Conservation (phyloP, 805 yeast genomes). For the Teunomyces tritomae region DNA sequence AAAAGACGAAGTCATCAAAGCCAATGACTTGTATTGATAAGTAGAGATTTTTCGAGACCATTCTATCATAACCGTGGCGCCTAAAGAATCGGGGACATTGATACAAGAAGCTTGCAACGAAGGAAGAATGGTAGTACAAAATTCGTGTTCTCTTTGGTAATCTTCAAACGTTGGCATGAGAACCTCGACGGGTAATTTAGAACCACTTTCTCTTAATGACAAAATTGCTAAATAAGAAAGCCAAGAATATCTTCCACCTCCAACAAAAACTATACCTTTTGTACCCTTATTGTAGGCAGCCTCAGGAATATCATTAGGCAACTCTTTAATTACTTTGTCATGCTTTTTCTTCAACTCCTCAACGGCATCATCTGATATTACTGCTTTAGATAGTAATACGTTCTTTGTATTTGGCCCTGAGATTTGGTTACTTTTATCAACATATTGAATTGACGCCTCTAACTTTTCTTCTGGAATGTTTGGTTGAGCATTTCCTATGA, state of each 20-base stretch:
- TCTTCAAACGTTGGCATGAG: slow-evolving; percentile 34
- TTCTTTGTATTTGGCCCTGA: slow-evolving; percentile 21
- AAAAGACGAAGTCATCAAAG: slow-evolving; percentile 32
- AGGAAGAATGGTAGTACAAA: slow-evolving; percentile 55
- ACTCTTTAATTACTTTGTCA: slow-evolving; percentile 13
- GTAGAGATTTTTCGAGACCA: slow-evolving; percentile 47
- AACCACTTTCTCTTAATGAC: slow-evolving; percentile 35
- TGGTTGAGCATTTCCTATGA: slow-evolving; percentile 18
- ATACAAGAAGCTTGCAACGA: slow-evolving; percentile 64
- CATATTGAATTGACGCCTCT: slow-evolving; percentile 19
- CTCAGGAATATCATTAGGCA: slow-evolving; percentile 19
- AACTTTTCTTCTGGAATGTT: slow-evolving; percentile 14
- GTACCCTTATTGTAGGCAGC: slow-evolving; percentile 20
- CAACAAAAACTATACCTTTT: slow-evolving; percentile 33
- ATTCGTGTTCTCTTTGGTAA: slow-evolving; percentile 28
- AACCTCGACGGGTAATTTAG: slow-evolving; percentile 38
- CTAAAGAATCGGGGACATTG: slow-evolving; percentile 43
- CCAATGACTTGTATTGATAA: slow-evolving; percentile 69
- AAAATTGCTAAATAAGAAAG: slow-evolving; percentile 30
- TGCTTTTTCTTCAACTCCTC: slow-evolving; percentile 23
- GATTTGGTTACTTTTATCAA: slow-evolving; percentile 16
- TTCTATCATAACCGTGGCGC: slow-evolving; percentile 44
- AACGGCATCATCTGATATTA: slow-evolving; percentile 20
- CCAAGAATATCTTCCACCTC: slow-evolving; percentile 38
- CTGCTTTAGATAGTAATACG: slow-evolving; percentile 24